Base-by-base conservation (phyloP, 139 green algal genomes). In the Chlorella sorokiniana region DNA sequence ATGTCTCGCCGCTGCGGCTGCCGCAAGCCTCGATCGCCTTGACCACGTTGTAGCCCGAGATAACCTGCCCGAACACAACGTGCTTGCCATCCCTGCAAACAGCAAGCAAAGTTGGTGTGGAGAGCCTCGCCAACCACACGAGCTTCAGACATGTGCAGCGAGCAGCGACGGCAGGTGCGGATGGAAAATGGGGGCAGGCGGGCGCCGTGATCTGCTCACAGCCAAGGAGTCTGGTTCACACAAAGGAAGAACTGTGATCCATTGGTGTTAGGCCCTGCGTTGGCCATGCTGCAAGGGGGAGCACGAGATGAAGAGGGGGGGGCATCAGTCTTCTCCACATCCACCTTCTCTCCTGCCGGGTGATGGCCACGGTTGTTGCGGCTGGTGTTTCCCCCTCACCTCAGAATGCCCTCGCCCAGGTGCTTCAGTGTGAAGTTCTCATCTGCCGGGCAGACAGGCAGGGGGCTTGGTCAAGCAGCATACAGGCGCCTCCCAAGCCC, bases 181-280 rank as follows among this genome's bases (percentile, higher is more conserved):
- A n/a, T n/a, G n/a, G n/a, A n/a, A n/a, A n/a, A n/a, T n/a, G n/a
- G n/a, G n/a, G n/a, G n/a, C n/a, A n/a, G n/a, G n/a, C n/a, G n/a
- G n/a, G n/a, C n/a, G n/a, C n/a, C n/a, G n/a, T n/a, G n/a, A n/a
- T n/a, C n/a, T n/a, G 31, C 45, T 44, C 48, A 65, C 72, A 96
- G 88, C 93, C 94, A 98, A 16, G 85, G 40, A 1, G 94, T 97
- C n/a, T 73, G 31, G 0, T 45, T 75, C 2, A 85, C 93, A 88
- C 90, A 95, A 38, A 97, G 81, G 89, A 97, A 97, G 85, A 96
- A 96, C 91, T 95, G 91, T 27, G 69, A 86, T 67, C 91, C 91
- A 80, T 95, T 95, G 33, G 93, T 95, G 86, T 95, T 94, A 76
- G 92, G 93, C 5, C 93, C 93, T 22, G 93, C 92, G 56, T 97